Evolutionary conservation across 2,329 filamentous ascomycete genomes (phyloP).

Genomic region (Lecanicillium sp.): DNA sequence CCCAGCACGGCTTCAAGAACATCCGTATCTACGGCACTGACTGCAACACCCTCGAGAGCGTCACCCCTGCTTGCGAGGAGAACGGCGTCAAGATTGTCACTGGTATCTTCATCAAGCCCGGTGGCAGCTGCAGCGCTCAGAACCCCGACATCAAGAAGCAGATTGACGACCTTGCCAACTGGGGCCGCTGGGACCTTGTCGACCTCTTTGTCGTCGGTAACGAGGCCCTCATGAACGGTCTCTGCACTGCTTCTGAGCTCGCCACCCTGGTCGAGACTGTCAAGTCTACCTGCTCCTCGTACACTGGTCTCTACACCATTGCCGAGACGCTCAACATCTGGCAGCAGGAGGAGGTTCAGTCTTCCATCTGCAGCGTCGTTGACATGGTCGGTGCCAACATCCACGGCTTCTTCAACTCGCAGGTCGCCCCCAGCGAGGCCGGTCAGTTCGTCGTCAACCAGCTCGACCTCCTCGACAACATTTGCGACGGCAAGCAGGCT

Average conservation of each 20-base stretch:
- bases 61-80: slow-evolving; percentile 59
- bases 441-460: slow-evolving; percentile 70
- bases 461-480: slow-evolving; percentile 58
- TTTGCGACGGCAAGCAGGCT: slow-evolving; percentile 65
- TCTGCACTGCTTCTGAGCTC: slow-evolving; percentile 56
- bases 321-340: slow-evolving; percentile 79
- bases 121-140: slow-evolving; percentile 45
- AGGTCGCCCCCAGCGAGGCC: slow-evolving; percentile 53
- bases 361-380: slow-evolving; percentile 60
- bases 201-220: slow-evolving; percentile 82
- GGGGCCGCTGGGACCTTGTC: slow-evolving; percentile 68
- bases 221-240: slow-evolving; percentile 75
- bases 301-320: slow-evolving; percentile 69
- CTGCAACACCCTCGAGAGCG: slow-evolving; percentile 70
- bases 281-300: slow-evolving; percentile 62
- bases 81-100: slow-evolving; percentile 72
- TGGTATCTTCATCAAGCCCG: slow-evolving; percentile 73
- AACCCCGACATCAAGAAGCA: slow-evolving; percentile 60
- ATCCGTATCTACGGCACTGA: slow-evolving; percentile 88
- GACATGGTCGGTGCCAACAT: slow-evolving; percentile 81
- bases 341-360: slow-evolving; percentile 50
- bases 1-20: slow-evolving; percentile 56
- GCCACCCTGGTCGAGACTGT: slow-evolving; percentile 60
- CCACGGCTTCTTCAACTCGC: slow-evolving; percentile 87
- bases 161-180: slow-evolving; percentile 62